A percentile compares a stretch with the other conserved stretches of the same genome.
Evolutionary conservation across 805 yeast genomes (phyloP).

Genomic region (Kluyveromyces starmeri): DNA sequence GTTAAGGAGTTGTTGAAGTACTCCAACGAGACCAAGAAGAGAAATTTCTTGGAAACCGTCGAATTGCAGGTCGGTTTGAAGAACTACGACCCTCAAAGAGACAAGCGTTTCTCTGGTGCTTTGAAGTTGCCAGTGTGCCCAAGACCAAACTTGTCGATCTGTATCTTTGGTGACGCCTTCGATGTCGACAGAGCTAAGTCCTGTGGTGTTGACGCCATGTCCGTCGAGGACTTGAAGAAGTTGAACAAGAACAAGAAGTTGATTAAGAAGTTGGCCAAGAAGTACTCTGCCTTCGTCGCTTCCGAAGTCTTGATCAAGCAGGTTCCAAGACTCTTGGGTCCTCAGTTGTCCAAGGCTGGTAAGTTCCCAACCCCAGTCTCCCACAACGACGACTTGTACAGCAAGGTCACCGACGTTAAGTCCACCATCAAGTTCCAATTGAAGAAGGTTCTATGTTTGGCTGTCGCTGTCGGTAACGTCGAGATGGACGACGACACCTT

Average conservation of each 20-base stretch:
- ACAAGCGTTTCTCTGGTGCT: constrained; percentile 99
- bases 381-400: constrained; percentile 95
- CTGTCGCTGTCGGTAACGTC: constrained; percentile 99
- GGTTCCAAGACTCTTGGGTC: constrained; percentile 99
- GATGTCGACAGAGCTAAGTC: constrained; percentile 99
- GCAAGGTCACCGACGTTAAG: constrained; percentile 93
- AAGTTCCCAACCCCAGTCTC: constrained; percentile 99
- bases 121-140: constrained; percentile 97
- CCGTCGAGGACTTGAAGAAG: constrained; percentile 99
- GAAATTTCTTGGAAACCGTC: constrained; percentile 99
- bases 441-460: constrained; percentile 99
- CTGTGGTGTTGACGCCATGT: constrained; percentile 98
- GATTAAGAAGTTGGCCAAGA: constrained; percentile 99
- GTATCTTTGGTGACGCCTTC: constrained; percentile 99
- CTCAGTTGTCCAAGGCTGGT: constrained; percentile 99
- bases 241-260: constrained; percentile 99
- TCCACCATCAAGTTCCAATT: constrained; percentile 99
- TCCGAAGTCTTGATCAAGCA: constrained; percentile 99
- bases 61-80: constrained; percentile 99
- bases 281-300: constrained; percentile 99
- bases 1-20: constrained; percentile 83
- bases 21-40: constrained; percentile 96
- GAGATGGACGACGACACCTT: constrained; percentile 97
- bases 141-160: constrained; percentile 99
- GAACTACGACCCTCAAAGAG: constrained; percentile 99